These are phyloP conservation scores for Colletotrichum acutatum DNA, from an alignment of 2,329 filamentous ascomycete genomes.

Conservation along the genomic window DNA sequence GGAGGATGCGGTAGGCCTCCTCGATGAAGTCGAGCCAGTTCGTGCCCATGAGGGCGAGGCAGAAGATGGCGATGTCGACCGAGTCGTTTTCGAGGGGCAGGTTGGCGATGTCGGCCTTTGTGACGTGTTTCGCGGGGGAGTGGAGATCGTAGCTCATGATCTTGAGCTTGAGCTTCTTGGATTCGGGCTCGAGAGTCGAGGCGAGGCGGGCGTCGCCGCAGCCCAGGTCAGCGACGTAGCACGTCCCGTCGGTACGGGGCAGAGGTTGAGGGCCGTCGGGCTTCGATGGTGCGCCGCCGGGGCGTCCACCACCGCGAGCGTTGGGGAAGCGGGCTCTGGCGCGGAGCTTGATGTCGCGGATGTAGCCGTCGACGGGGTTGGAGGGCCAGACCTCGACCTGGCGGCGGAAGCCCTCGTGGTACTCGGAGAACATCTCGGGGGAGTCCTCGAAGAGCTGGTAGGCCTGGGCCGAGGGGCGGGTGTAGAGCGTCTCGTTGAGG, in stretches of 20 bases:
- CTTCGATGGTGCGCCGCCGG: slow-evolving; percentile 35
- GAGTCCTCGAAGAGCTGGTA: slow-evolving; percentile 83
- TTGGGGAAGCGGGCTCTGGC: slow-evolving; percentile 60
- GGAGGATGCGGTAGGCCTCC: slow-evolving; percentile 90
- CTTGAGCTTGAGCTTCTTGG: slow-evolving; percentile 75
- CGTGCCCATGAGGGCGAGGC: slow-evolving; percentile 96
- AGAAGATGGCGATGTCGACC: slow-evolving; percentile 92
- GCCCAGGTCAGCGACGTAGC: slow-evolving; percentile 89
- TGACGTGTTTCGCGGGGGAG: slow-evolving; percentile 79
- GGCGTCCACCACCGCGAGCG: slow-evolving; percentile 9
- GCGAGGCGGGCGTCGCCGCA: slow-evolving; percentile 92
- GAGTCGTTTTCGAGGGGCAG: slow-evolving; percentile 80
- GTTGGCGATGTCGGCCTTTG: slow-evolving; percentile 87
- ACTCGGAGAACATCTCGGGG: slow-evolving; percentile 95
- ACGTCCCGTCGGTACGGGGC: slow-evolving; percentile 77
- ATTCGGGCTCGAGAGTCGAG: slow-evolving; percentile 70
- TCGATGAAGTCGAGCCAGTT: slow-evolving; percentile 98
- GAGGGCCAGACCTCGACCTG: slow-evolving; percentile 97
- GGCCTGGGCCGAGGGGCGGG: slow-evolving; percentile 86
- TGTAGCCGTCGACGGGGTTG: slow-evolving; percentile 93
- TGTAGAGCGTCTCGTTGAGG: slow-evolving; percentile 97
- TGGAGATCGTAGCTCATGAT: slow-evolving; percentile 91
- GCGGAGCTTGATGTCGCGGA: slow-evolving; percentile 75
- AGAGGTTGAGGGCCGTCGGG: slow-evolving; percentile 60
- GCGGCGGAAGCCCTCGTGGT: slow-evolving; percentile 94